A percentile compares a stretch with the other conserved stretches of the same genome.
These are phyloP conservation scores for Brettanomyces bruxellensis DNA, from an alignment of 805 yeast genomes.

Conservation along the genomic window DNA sequence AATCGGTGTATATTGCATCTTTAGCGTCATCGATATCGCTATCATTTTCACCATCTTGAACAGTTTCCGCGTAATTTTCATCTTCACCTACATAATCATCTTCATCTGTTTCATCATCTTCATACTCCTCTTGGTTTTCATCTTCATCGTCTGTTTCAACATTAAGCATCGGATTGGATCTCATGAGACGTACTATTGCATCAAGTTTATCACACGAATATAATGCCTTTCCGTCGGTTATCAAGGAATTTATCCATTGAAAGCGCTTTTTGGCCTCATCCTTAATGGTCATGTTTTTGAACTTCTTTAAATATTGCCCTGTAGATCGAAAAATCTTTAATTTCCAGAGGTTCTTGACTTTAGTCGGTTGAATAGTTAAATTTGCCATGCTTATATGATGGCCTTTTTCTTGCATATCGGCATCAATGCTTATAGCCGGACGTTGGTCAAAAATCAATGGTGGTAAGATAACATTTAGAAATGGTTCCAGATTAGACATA, in stretches of 20 bases:
- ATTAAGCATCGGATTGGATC: constrained; percentile 1
- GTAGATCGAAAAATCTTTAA: constrained; percentile 11
- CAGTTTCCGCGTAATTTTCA: background rate
- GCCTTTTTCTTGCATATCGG: background rate
- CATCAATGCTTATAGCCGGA: constrained; percentile 5
- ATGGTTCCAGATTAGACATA: constrained; percentile 6
- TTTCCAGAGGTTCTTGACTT: constrained; percentile 7
- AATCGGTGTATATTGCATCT: no score
- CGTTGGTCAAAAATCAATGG: constrained; percentile 11
- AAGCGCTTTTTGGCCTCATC: constrained; percentile 8
- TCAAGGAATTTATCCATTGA: constrained; percentile 11
- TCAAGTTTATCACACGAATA: constrained; percentile 11
- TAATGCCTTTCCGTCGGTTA: constrained; percentile 17
- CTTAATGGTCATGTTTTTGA: constrained; percentile 10
- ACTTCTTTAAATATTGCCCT: constrained; percentile 10
- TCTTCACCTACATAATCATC: background rate
- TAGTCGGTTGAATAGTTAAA: constrained; percentile 5
- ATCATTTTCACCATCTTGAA: no score
- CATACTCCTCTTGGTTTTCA: background rate
- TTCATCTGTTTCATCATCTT: background rate
- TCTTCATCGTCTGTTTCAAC: constrained; percentile 8
- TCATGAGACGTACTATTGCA: constrained; percentile 4
- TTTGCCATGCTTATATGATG: constrained; percentile 1
- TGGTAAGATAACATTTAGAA: constrained; percentile 7
- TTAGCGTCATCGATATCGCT: no score